Evolutionary conservation across 2,329 filamentous ascomycete genomes (phyloP).

Genomic region (Phyllosticta citribraziliensis): DNA sequence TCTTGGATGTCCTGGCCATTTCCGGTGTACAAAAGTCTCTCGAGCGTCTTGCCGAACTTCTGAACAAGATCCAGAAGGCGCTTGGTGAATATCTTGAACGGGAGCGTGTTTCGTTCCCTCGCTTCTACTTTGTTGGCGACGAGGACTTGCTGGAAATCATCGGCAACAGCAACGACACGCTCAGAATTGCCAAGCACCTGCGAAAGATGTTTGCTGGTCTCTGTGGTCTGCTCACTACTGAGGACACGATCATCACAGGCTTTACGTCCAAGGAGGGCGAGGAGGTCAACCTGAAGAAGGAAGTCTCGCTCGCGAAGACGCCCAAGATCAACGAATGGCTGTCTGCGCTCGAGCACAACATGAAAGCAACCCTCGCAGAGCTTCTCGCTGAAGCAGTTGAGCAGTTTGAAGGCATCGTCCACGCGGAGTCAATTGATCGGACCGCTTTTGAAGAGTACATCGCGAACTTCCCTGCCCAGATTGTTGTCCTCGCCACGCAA

Average conservation of each 20-base stretch:
- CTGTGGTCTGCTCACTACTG: conserved; percentile 81
- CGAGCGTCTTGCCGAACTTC: conserved; percentile 86
- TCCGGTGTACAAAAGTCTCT: conserved; percentile 92
- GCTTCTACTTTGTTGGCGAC: conserved; percentile 99
- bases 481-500: conserved; percentile 90
- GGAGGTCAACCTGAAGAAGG: conserved; percentile 73
- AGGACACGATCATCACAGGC: conserved; percentile 79
- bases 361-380: conserved; percentile 91
- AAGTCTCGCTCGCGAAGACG: conserved; percentile 85
- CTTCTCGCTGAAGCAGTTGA: conserved; percentile 77
- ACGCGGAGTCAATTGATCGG: conserved; percentile 58
- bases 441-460: conserved; percentile 71
- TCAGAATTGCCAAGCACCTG: conserved; percentile 95
- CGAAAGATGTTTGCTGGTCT: conserved; percentile 99
- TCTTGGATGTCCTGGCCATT: conserved; percentile 92
- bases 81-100: conserved; percentile 97
- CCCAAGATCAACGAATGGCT: conserved; percentile 99
- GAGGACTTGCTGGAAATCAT: conserved; percentile 98
- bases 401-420: conserved; percentile 70
- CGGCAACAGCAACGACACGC: conserved; percentile 94
- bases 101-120: conserved; percentile 91
- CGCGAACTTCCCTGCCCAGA: conserved; percentile 76
- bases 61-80: conserved; percentile 99
- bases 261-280: conserved; percentile 96
- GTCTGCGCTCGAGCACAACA: conserved; percentile 79